These are phyloP conservation scores for Climacium dendroides DNA, from an alignment of 225 moss, liverwort and hornwort species.

Conservation along the genomic window DNA sequence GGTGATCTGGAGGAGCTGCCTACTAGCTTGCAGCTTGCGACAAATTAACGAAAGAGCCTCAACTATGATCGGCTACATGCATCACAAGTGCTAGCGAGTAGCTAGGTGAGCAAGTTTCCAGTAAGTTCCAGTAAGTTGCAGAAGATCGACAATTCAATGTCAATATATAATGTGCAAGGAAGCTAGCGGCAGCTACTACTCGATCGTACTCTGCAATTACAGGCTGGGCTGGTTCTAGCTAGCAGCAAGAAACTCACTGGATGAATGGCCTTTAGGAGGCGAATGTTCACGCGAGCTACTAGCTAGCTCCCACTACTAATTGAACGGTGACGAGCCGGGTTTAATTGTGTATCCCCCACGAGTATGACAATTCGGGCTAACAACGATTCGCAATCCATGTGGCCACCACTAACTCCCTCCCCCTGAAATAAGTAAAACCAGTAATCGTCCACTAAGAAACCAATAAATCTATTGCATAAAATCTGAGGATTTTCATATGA, in stretches of 20 bases:
- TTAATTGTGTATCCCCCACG: neutral
- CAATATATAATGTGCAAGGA: neutral
- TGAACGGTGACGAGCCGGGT: neutral
- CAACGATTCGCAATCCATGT: slow-evolving; percentile 2
- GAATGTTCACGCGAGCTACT: neutral
- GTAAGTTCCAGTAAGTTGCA: neutral
- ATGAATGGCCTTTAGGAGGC: neutral
- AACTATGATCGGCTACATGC: neutral
- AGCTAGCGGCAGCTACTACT: neutral
- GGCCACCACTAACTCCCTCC: neutral
- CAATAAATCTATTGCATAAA: neutral
- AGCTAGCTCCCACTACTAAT: neutral
- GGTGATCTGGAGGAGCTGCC: neutral
- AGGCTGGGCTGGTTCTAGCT: neutral
- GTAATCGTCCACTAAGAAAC: neutral
- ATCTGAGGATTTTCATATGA: neutral
- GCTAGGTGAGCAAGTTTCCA: neutral
- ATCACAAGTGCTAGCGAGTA: neutral
- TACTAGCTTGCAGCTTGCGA: neutral
- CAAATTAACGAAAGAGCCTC: neutral
- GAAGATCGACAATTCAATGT: neutral
- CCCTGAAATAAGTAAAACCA: neutral
- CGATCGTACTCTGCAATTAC: neutral
- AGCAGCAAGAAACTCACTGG: neutral
- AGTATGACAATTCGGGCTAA: neutral